Evolutionary conservation across 2,329 filamentous ascomycete genomes (phyloP), one percentile per base, ranked within the genome.

Genomic region (Paecilomyces formosus): DNA sequence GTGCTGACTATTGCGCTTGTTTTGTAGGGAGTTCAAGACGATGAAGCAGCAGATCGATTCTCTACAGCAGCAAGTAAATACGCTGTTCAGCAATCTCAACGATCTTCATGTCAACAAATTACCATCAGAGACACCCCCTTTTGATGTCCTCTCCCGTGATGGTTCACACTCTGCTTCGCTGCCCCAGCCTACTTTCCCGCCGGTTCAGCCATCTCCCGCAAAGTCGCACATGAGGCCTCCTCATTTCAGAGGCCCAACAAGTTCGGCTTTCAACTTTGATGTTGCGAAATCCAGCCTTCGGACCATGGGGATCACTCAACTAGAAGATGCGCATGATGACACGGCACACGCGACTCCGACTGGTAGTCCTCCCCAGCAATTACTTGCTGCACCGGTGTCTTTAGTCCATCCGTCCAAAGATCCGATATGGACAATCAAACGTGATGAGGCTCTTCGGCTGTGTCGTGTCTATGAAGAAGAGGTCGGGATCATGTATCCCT

Each of bases 401-500:
- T 66, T 64, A 15, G 69, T 77, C 24, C 80, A 80, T 68, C 75
- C 69, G 1, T 76, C 77, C 61, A 81, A 87, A 66, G 93, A 97
- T 69, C 91, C 92, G 0, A 82, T 97, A 28, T 92, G 91, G 85
- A 81, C 86, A 7, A 83, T 95, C 54, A 83, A 84, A 57, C 87
- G 88, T 66, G 85, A 92, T 35, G 92, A 97, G 68, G 90, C 94
- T 66, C 73, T 93, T 21, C 85, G 90, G 1, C 76, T 97, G 13
- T 90, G 90, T 63, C 81, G 84, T 13, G 79, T 95, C 0, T 93
- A 94, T 68, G 89, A 96, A 64, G 92, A 97, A 66, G 92, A 97
- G 70, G 87, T 95, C 66, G 90, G 90, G 51, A 84, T 93, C 66
- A 95, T 96, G 90, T 96, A 96, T 71, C 93, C 93, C 0, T 84